phyloP scores from a whole-genome alignment of 2,329 filamentous ascomycete genomes.

The Aureobasidium pullulans region DNA sequence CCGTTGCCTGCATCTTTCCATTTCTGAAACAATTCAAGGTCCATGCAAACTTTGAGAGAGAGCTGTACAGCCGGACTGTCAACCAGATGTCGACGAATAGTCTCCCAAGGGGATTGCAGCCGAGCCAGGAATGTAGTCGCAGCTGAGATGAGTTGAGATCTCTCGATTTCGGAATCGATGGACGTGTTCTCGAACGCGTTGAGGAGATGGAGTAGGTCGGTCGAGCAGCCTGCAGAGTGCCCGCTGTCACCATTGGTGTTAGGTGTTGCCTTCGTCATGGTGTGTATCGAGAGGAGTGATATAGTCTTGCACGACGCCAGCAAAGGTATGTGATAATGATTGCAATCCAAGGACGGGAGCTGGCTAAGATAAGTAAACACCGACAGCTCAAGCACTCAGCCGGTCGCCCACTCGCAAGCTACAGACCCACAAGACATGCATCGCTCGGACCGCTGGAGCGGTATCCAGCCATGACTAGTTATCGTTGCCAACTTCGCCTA shows the following conservation, averaged over 20 bases:
- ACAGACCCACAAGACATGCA: too few relatives aligned
- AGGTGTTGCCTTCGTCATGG: background rate
- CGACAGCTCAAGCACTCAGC: too few relatives aligned
- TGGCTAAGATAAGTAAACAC: too few relatives aligned
- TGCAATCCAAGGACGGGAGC: too few relatives aligned
- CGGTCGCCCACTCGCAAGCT: too few relatives aligned
- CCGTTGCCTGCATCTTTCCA: background rate
- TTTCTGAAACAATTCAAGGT: background rate
- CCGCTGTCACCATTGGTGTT: background rate
- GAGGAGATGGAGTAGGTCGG: background rate
- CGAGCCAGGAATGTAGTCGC: background rate
- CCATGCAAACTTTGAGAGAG: background rate
- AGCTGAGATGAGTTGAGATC: background rate
- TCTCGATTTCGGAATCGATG: background rate
- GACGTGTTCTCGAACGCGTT: background rate
- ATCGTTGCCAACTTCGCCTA: too few relatives aligned
- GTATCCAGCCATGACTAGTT: too few relatives aligned
- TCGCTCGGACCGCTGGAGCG: too few relatives aligned
- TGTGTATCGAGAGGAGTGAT: background rate
- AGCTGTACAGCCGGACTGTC: background rate
- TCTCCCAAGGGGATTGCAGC: background rate
- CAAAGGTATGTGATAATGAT: too few relatives aligned
- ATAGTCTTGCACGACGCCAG: too few relatives aligned
- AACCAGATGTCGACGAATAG: background rate
- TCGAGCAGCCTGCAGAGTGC: background rate